Evolutionary conservation across 208 protist species (phyloP).

Genomic region (Leishmania arabica): DNA sequence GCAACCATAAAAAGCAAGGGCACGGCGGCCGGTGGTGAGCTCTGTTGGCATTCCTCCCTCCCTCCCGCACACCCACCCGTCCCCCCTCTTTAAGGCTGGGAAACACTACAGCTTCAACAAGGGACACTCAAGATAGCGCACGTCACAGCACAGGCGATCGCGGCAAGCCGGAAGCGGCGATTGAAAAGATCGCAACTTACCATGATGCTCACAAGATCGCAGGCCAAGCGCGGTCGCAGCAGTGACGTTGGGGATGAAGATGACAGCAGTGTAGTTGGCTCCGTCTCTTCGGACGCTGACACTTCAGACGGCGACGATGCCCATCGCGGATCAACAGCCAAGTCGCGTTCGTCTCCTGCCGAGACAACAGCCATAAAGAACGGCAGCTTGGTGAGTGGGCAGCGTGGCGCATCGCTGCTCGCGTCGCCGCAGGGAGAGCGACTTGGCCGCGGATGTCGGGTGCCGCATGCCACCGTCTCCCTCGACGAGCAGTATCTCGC

Average conservation of each 20-base stretch:
- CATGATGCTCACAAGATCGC: conserved; percentile 34
- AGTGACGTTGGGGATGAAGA: conserved; percentile 12
- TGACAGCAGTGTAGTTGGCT: conserved; percentile 2
- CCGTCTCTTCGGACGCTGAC: conserved; percentile 17
- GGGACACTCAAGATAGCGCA: neutral
- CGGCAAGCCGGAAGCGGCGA: neutral
- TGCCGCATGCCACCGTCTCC: conserved; percentile 33
- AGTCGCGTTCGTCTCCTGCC: neutral
- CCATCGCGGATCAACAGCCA: neutral
- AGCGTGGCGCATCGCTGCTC: neutral
- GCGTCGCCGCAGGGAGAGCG: conserved; percentile 21
- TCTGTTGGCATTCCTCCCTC: neutral
- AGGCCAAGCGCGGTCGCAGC: conserved; percentile 12
- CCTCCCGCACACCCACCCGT: neutral
- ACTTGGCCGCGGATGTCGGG: conserved; percentile 69
- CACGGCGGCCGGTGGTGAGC: neutral
- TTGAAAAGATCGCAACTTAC: neutral
- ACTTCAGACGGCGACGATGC: conserved; percentile 1
- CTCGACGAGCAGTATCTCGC: conserved; percentile 58
- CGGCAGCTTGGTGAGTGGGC: neutral
- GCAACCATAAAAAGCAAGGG: neutral
- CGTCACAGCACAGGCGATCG: neutral
- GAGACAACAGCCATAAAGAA: neutral
- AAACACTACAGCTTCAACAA: neutral
- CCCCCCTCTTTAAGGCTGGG: neutral